phyloP scores from a whole-genome alignment of 2,329 filamentous ascomycete genomes.

The Tolypocladium endophyticum region DNA sequence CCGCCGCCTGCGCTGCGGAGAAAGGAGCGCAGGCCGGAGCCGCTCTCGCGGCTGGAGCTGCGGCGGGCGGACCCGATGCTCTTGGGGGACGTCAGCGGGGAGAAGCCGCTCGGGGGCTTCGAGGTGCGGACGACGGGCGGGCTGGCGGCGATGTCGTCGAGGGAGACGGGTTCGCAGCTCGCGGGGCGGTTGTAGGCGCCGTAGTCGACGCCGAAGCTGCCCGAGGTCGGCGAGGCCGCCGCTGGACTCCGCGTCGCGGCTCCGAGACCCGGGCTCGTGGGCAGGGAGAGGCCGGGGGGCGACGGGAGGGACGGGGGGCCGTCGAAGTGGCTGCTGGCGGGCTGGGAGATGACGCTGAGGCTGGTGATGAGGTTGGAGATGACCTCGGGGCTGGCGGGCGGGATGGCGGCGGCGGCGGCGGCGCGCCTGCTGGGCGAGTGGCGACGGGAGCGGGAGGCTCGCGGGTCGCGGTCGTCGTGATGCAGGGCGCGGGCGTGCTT shows the following conservation, averaged over 20 bases:
- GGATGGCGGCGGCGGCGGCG: conserved; percentile 11
- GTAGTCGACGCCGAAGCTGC: conserved; percentile 64
- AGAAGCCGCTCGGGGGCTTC: conserved; percentile 69
- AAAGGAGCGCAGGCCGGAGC: conserved; percentile 48
- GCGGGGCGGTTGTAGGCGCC: conserved; percentile 47
- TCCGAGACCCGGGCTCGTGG: conserved; percentile 26
- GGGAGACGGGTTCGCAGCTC: conserved; percentile 32
- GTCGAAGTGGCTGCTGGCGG: conserved; percentile 62
- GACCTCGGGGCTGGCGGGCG: conserved; percentile 54
- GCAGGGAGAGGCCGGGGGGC: conserved; percentile 28
- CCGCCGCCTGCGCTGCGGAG: conserved; percentile 29
- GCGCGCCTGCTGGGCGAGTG: conserved; percentile 5
- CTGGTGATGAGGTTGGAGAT: conserved; percentile 62
- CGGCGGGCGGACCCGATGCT: conserved; percentile 32
- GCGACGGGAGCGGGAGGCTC: conserved; percentile 4
- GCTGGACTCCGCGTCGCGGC: neutral
- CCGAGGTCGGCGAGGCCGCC: conserved; percentile 21
- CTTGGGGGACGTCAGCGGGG: conserved; percentile 55
- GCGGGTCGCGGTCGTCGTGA: neutral
- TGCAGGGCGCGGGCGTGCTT: neutral
- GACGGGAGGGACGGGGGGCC: conserved; percentile 19
- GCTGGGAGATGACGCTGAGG: conserved; percentile 55
- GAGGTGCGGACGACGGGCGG: conserved; percentile 72
- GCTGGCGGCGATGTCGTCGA: conserved; percentile 50
- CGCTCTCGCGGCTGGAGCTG: conserved; percentile 37